phyloP scores from a whole-genome alignment of 345 rosid species.

The Pistacia integerrima region DNA sequence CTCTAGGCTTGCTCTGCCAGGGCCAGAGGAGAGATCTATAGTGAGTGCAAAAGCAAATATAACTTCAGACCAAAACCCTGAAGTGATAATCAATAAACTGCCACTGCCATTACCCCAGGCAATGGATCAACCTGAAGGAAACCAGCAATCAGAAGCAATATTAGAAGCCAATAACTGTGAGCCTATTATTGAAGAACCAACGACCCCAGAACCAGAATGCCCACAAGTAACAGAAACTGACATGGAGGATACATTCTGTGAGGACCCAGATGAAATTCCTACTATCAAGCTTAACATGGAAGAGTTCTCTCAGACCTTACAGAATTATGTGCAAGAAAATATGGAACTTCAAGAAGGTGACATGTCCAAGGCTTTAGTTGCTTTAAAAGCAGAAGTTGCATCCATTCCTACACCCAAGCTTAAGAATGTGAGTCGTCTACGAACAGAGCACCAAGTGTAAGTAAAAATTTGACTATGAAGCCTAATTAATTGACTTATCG shows the following conservation, averaged over 20 bases:
- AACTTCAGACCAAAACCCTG: conserved; percentile 39
- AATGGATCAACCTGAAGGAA: conserved; percentile 34
- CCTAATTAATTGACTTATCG: conserved; percentile 1
- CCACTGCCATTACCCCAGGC: conserved; percentile 48
- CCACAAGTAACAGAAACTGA: conserved; percentile 48
- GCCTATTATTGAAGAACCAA: conserved; percentile 91
- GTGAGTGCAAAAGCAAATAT: conserved; percentile 30
- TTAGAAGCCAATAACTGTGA: conserved; percentile 38
- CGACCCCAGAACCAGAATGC: conserved; percentile 69
- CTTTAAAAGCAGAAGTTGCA: conserved; percentile 73
- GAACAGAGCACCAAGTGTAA: conserved; percentile 97
- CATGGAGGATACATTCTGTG: conserved; percentile 64
- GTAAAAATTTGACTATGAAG: conserved; percentile 28
- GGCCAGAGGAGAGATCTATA: conserved; percentile 59
- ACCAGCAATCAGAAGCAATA: conserved; percentile 34
- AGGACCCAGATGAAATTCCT: conserved; percentile 82
- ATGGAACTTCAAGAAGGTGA: conserved; percentile 69
- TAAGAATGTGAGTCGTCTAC: conserved; percentile 75
- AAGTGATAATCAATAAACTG: conserved; percentile 29
- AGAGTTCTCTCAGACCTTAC: conserved; percentile 65
- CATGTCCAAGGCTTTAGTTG: conserved; percentile 80
- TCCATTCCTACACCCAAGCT: conserved; percentile 82
- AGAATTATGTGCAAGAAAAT: conserved; percentile 62
- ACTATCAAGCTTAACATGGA: conserved; percentile 71
- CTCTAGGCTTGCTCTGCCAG: conserved; percentile 85